These are phyloP conservation scores for Calonectria henricotiae DNA, from an alignment of 2,329 filamentous ascomycete species.

Conservation along the genomic window DNA sequence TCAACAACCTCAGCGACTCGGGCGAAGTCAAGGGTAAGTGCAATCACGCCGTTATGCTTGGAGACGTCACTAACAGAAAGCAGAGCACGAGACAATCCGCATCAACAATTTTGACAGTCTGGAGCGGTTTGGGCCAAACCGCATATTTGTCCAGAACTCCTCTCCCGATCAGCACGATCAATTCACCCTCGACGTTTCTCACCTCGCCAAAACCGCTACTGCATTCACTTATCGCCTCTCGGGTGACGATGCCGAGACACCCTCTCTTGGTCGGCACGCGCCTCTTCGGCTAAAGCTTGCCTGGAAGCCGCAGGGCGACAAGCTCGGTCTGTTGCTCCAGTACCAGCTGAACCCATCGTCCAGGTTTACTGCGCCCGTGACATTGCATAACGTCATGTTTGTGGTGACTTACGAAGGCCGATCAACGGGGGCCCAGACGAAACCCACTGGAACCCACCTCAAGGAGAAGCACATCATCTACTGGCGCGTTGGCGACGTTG, in stretches of 20 bases:
- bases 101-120: constrained; percentile 91
- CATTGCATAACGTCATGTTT: constrained; percentile 81
- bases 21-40: constrained; percentile 67
- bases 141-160: constrained; percentile 86
- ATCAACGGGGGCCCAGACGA: constrained; percentile 80
- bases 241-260: constrained; percentile 71
- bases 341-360: constrained; percentile 87
- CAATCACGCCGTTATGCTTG: constrained; percentile 20
- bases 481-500: constrained; percentile 86
- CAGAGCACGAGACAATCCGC: constrained; percentile 78
- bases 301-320: constrained; percentile 89
- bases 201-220: constrained; percentile 81
- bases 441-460: constrained; percentile 84
- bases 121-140: constrained; percentile 94
- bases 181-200: constrained; percentile 82
- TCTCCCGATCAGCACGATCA: constrained; percentile 79
- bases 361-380: constrained; percentile 61
- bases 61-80: constrained; percentile 22
- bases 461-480: constrained; percentile 84
- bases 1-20: constrained; percentile 75
- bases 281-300: constrained; percentile 82
- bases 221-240: constrained; percentile 96
- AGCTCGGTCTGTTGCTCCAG: constrained; percentile 88
- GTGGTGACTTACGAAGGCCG: constrained; percentile 81
- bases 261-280: constrained; percentile 70